These are phyloP conservation scores for Haplosporangium sp. DNA, from an alignment of 371 early-diverging fungal genomes.

Conservation along the genomic window DNA sequence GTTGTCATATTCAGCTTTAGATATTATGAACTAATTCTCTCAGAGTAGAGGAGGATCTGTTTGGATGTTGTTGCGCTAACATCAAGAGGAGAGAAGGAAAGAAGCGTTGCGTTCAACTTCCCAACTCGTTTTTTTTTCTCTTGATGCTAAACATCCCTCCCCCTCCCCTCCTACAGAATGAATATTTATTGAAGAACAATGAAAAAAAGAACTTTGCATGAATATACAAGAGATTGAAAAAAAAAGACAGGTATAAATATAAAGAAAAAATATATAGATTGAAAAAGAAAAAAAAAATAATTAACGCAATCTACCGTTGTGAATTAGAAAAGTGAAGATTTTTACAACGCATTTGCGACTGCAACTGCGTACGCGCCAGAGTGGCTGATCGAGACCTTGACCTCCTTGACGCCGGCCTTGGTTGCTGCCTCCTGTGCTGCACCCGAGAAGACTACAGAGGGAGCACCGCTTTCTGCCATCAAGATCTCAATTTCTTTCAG, in stretches of 20 bases:
- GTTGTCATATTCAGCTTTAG: not conserved
- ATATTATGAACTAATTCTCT: not conserved
- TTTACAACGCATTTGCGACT: conserved; percentile 69
- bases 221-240: not conserved
- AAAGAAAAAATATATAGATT: not conserved
- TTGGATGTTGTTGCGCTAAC: conserved; percentile 9
- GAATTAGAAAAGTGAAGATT: conserved; percentile 8
- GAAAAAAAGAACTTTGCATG: not conserved
- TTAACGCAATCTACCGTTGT: not conserved
- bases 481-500: conserved; percentile 91
- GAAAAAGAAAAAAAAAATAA: not conserved
- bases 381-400: conserved; percentile 95
- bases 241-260: conserved; percentile 11
- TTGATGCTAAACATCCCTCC: conserved; percentile 2
- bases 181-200: not conserved
- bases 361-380: conserved; percentile 94
- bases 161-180: not conserved
- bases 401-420: conserved; percentile 75
- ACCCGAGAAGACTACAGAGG: conserved; percentile 87
- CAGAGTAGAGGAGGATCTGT: not conserved
- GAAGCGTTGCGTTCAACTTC: conserved; percentile 54
- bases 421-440: conserved; percentile 80
- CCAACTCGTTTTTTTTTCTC: not conserved
- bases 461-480: conserved; percentile 83
- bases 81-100: conserved; percentile 5